Evolutionary conservation across 352 stramenopile species (phyloP), one percentile per base, ranked within the genome.

Genomic region (Thalassiosira oceanica): DNA sequence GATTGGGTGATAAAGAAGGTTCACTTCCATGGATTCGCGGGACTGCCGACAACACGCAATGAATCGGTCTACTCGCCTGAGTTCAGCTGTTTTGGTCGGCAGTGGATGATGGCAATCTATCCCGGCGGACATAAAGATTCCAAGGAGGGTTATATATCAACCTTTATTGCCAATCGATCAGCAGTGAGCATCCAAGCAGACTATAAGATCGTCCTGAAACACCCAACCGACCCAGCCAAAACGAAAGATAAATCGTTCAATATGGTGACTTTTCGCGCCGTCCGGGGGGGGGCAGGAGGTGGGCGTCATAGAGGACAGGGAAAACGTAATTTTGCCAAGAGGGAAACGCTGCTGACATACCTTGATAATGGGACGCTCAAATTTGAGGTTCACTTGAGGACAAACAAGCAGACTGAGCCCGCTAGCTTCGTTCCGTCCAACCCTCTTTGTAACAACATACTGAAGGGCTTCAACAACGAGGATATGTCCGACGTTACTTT

Each of bases 401-500:
- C 24, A 36, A 31, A 29, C 36, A 41, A 46, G 11, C 10, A 7
- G 36, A 27, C 2, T 6, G 27, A 31, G 33, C n/a, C n/a, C n/a
- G 6, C 24, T 37, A 5, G 31, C 5, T 73, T 66, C 36, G 51
- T 61, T 35, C 52, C 52, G 36, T 48, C 43, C 15, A 73, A 73
- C 29, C 20, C 41, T 24, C 48, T 66, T 24, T 23, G 20, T 10
- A 20, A 23, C 18, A 43, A 45, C 8, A 68, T 68, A 26, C 18
- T 61, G 4, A 29, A 43, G 13, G 21, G 28, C 23, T 44, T 74
- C 35, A 35, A 29, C 0, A 36, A 61, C 50, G 44, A 55, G 11
- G 36, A 74, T 21, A 50, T 35, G 13, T 11, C 44, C 15, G 62
- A 68, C 46, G 49, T 74, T 8, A 15, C 35, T 21, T 74, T 74